Conservation (phyloP, 306 rosid species). For the Ochetophila trinervis region DNA sequence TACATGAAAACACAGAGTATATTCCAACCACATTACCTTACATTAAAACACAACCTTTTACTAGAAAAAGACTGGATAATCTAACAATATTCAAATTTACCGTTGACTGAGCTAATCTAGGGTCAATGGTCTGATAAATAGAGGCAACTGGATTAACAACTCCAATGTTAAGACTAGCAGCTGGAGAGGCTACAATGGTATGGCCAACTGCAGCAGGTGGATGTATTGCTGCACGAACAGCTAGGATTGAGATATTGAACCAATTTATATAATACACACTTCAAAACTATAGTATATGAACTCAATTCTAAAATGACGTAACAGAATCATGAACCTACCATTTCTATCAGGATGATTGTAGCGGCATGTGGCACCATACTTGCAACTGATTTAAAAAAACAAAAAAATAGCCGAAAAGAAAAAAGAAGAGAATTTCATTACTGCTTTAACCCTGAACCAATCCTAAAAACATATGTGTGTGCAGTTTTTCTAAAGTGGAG, state of each 20-base stretch:
- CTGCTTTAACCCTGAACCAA: constrained; percentile 10
- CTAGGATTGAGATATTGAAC: constrained; percentile 12
- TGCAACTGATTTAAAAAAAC: constrained; percentile 64
- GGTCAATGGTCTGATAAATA: constrained; percentile 70
- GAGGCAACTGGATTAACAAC: constrained; percentile 60
- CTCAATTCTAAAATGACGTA: constrained; percentile 25
- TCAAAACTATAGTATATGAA: neutral
- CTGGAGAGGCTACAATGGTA: constrained; percentile 51
- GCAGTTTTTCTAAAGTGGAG: too few species aligned
- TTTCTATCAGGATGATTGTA: constrained; percentile 89
- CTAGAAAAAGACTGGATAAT: constrained; percentile 1
- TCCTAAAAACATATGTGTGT: too few species aligned
- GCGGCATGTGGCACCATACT: constrained; percentile 85
- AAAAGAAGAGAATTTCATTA: constrained; percentile 20
- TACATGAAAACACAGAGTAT: neutral
- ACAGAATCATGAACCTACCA: constrained; percentile 49
- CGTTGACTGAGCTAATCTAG: constrained; percentile 64
- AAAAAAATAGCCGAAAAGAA: neutral
- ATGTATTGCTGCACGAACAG: constrained; percentile 51
- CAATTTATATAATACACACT: constrained; percentile 9
- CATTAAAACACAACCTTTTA: too few species aligned
- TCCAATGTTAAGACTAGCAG: constrained; percentile 66
- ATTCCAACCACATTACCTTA: too few species aligned
- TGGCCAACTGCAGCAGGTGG: constrained; percentile 55
- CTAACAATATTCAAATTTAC: constrained; percentile 41